Base-by-base conservation (phyloP, 306 rosid genomes). In the Lithocarpus polystachyus region DNA sequence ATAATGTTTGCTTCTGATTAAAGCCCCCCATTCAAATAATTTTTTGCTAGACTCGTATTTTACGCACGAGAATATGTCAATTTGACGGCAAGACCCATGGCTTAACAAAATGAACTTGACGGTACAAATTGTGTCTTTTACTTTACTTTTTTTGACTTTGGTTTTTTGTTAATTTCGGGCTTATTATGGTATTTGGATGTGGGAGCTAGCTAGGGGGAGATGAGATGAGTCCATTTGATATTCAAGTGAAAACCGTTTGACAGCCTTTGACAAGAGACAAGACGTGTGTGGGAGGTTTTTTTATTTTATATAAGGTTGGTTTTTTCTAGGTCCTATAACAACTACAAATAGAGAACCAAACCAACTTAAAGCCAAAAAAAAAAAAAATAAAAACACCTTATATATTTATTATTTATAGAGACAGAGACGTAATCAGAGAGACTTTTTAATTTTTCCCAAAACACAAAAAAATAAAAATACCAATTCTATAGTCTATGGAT, bases 391-490 rank as follows among this genome's bases (percentile, higher is more conserved):
- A 13, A 55, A 52, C 40, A 68, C 20, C 23, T 14, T 29, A 26
- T 5, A 2, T 40, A 40, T 40, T 40, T 40, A 40, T 40, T 40
- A n/a, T 72, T 56, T 75, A 54, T 19, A 60, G 31, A 71, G 35
- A 40, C 15, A 82, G 87, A 89, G 85, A 83, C 93, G 91, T 87
- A 68, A 87, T 59, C 87, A 24, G 9, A 76, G 76, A 69, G 52
- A 43, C n/a, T 71, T 79, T 79, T 61, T 40, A 0, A 17, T 57
- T 71, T n/a, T 56, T 18, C 61, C 4, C 56, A 45, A 57, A 35
- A 2, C 2, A 5, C 5, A 48, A 48, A 12, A 26, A 55, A 28
- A 68, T 14, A 67, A 40, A 40, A 71, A 24, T 24, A 52, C 4
- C 26, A 60, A 14, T 11, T 60, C 26, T 24, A 31, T 45, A 48